These are phyloP conservation scores for Iris macrosiphon DNA, from an alignment of 106 monocot species.

Conservation along the genomic window DNA sequence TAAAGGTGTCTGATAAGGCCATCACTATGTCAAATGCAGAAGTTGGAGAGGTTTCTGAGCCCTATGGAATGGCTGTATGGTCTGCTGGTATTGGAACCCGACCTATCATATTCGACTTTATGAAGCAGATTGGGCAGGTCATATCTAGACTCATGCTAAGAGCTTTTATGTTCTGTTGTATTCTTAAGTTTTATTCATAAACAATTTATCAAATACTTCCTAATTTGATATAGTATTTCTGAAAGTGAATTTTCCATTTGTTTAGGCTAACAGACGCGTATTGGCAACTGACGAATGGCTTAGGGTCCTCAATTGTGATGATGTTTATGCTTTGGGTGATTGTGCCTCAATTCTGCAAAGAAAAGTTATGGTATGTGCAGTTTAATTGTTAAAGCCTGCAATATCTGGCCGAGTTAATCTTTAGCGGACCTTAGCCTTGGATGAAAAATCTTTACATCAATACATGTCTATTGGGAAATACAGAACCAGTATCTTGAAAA, in stretches of 20 bases:
- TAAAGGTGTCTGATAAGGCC: slow-evolving; percentile 62
- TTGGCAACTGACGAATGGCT: slow-evolving; percentile 89
- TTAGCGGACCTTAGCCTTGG: not conserved
- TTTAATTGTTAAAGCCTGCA: not conserved
- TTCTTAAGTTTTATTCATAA: not conserved
- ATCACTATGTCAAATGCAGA: slow-evolving; percentile 44
- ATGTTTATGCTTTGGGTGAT: slow-evolving; percentile 80
- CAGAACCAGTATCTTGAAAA: not conserved
- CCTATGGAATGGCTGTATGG: slow-evolving; percentile 89
- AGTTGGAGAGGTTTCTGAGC: slow-evolving; percentile 31
- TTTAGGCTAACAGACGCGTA: slow-evolving; percentile 59
- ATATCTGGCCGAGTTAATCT: not conserved
- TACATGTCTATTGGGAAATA: not conserved
- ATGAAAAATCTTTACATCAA: not conserved
- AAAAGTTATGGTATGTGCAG: slow-evolving; percentile 63
- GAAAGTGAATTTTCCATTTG: no score
- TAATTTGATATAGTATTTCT: not conserved
- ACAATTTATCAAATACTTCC: not conserved
- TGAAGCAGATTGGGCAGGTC: slow-evolving; percentile 85
- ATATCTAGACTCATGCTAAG: not conserved
- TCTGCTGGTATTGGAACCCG: slow-evolving; percentile 87
- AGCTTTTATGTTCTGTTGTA: not conserved
- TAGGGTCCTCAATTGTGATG: slow-evolving; percentile 49
- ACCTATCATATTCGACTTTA: slow-evolving; percentile 66
- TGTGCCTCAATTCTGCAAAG: slow-evolving; percentile 75